Evolutionary conservation across 1,284 basidiomycete genomes (phyloP).

Genomic region (Fereydounia khargensis): DNA sequence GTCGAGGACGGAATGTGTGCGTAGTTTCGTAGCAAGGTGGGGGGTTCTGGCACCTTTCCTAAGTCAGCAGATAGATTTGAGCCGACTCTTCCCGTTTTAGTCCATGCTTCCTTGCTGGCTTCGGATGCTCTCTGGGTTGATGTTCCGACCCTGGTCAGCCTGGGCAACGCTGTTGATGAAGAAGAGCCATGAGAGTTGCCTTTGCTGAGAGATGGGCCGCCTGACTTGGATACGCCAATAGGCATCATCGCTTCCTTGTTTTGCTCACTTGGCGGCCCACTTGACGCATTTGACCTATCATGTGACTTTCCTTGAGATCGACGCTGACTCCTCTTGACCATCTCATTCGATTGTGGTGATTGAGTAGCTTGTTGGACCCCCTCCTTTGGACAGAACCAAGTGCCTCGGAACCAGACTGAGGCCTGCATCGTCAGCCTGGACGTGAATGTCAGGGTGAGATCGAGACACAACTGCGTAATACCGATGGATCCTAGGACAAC

Average conservation of each 20-base stretch:
- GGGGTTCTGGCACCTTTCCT: neutral
- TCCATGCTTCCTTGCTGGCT: neutral
- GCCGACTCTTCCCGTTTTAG: neutral
- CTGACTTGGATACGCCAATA: neutral
- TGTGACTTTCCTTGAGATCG: too few relatives aligned
- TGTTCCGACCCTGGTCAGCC: neutral
- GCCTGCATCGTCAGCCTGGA: neutral
- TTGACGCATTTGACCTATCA: neutral
- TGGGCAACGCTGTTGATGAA: neutral
- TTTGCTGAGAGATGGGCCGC: neutral
- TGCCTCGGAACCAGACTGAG: neutral
- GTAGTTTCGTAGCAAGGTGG: neutral
- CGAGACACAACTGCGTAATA: neutral
- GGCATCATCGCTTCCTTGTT: neutral
- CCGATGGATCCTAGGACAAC: conserved; percentile 2
- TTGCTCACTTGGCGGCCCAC: conserved; percentile 8
- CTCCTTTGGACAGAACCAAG: neutral
- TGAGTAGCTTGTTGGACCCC: neutral
- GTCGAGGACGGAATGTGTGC: neutral
- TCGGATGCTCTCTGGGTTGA: neutral
- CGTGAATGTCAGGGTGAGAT: conserved; percentile 3
- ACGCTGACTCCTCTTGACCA: too few relatives aligned
- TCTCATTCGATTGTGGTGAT: neutral
- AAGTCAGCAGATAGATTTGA: neutral
- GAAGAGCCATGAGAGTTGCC: neutral